Evolutionary conservation across 192 early-diverging fungal genomes (phyloP), one percentile per base, ranked within the genome.

Genomic region (Podila horticola): DNA sequence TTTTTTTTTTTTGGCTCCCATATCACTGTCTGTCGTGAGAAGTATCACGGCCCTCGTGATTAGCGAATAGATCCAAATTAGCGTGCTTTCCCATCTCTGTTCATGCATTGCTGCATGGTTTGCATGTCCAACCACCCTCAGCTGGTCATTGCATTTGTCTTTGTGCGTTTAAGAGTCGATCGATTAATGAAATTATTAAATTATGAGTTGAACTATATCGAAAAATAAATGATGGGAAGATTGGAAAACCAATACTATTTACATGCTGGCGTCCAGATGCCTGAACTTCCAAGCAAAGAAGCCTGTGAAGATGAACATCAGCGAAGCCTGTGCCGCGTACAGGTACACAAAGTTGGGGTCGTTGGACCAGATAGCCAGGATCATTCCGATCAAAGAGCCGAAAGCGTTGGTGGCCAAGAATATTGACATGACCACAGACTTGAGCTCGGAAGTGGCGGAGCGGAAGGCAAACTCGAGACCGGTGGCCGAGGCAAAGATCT

Each of bases 391-490:
- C n/a, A 89, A 36, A 11, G 86, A 81, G 45, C 89, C 90, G 29
- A 85, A 26, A 74, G 84, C 86, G 76, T 81, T 85, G 29, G 81
- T 91, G 62, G 89, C 86, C 67, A 92, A 81, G 87, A 90, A 92
- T 11, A 93, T 70, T n/a, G 90, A 86, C 85, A 90, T 92, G 31
- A 93, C 89, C 10, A 92, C 84, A n/a, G 90, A 91, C 83, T 91
- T 92, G 89, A 91, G 89, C 48, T 68, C 69, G 5, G 83, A 74
- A 13, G 91, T 89, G 10, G 91, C 89, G 83, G 86, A 89, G 51
- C 83, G 91, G 87, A 86, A 93, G 17, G 88, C 92, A 72, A 87
- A 92, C 82, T 91, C 92, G 41, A 91, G 84, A 69, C 90, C 90
- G 19, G 92, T 91, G 67, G 90, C 86, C 13, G 90, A 93, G 20